Evolutionary conservation across 345 rosid genomes (phyloP), one percentile per base, ranked within the genome.

Genomic region (Turritis glabra): DNA sequence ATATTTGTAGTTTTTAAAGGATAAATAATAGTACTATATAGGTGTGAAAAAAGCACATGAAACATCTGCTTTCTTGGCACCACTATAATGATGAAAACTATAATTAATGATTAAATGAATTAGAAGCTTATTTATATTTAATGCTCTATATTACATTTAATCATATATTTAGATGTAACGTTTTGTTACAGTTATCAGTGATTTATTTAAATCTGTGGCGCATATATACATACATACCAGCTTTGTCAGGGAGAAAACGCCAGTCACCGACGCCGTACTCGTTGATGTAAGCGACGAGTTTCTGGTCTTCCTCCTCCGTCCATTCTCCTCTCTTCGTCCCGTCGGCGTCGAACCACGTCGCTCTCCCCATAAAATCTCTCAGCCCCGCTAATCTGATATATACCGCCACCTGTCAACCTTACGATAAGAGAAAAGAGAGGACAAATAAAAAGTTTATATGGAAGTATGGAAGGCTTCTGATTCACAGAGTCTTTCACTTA

Each of bases 301-400:
- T 86, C 48, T 77, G 74, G 52, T 92, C 96, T 78, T 90, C 96
- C 72, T 89, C 92, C 0, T 76, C 82, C 12, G 87, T 84, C 96
- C 97, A 90, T 5, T 89, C 92, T 52, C 97, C 97, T 67, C 80
- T 89, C 85, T 83, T 92, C 52, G 83, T 77, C 51, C 79, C 70
- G 32, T 76, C 75, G 13, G 38, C 79, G 12, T 61, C 69, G 46
- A 44, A 68, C 79, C 79, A 68, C 14, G 64, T 76, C 23, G 64
- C 60, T 26, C 79, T 68, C 21, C 79, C 79, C 79, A 76, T 73
- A 3, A 55, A 26, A 51, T 7, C 10, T 5, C 22, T 33, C 40
- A 21, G 41, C 22, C 59, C 9, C 27, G 15, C 17, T 38, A 60
- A 37, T 50, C 40, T 7, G 15, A 50, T 35, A 14, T 29, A 50